Conservation (phyloP, 2,329 filamentous ascomycete species). For the Acrocalymma vagum region DNA sequence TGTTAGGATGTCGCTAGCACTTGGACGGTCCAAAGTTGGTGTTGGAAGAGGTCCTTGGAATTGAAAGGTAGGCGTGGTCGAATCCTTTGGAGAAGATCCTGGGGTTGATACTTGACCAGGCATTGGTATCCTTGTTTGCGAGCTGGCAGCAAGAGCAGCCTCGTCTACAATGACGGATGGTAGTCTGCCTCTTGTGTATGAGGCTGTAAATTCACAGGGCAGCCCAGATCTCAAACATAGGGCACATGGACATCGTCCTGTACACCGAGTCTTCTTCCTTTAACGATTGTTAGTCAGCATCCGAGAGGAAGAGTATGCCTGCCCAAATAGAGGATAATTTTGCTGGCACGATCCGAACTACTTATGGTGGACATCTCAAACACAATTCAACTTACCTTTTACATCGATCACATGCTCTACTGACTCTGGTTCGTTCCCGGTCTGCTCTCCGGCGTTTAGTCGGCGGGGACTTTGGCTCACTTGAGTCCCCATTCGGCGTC, state of each 20-base stretch:
- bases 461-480: conserved; percentile 30
- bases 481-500: conserved; percentile 24
- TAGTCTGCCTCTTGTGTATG: conserved; percentile 58
- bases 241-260: conserved; percentile 45
- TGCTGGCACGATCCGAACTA: too few species aligned
- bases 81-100: conserved; percentile 16
- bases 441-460: conserved; percentile 45
- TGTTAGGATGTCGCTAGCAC: conserved; percentile 15
- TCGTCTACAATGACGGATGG: conserved; percentile 51
- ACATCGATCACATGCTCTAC: conserved; percentile 58
- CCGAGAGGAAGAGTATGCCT: too few species aligned
- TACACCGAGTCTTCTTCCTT: conserved; percentile 49
- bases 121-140: conserved; percentile 24
- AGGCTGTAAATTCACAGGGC: conserved; percentile 59
- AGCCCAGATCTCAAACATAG: conserved; percentile 41
- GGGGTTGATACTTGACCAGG: conserved; percentile 16
- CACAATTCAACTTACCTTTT: conserved; percentile 50
- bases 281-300: conserved; percentile 17
- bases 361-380: background rate
- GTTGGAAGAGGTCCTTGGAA: conserved; percentile 23
- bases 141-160: conserved; percentile 28
- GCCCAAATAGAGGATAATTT: too few species aligned
- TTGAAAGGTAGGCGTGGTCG: conserved; percentile 26
- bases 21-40: conserved; percentile 22
- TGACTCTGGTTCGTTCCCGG: conserved; percentile 53